Evolutionary conservation across 1,139 yeast species (phyloP).

Genomic region (Hansenula sp.): DNA sequence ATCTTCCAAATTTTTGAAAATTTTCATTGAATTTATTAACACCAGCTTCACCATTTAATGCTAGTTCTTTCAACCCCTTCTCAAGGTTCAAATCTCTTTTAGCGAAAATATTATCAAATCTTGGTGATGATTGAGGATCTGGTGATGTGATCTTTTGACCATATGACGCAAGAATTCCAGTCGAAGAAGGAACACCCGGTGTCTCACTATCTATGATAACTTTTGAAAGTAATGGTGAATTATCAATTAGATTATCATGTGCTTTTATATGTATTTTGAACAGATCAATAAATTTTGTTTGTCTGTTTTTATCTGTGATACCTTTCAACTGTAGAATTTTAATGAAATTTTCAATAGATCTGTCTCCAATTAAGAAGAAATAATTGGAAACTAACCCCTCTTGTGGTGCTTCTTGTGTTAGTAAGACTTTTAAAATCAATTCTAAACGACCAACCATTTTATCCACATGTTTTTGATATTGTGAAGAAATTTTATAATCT

Average conservation of each 20-base stretch:
- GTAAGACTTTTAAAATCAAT: slow-evolving; percentile 58
- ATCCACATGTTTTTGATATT: slow-evolving; percentile 35
- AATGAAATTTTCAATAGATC: slow-evolving; percentile 54
- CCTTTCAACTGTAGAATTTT: slow-evolving; percentile 67
- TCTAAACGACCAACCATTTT: slow-evolving; percentile 52
- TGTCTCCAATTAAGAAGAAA: slow-evolving; percentile 65
- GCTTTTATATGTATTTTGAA: slow-evolving; percentile 57
- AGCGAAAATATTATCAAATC: slow-evolving; percentile 22
- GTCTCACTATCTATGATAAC: slow-evolving; percentile 19
- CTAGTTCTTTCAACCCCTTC: slow-evolving; percentile 50
- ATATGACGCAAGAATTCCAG: slow-evolving; percentile 8
- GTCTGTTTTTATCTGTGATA: slow-evolving; percentile 38
- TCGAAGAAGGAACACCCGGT: slow-evolving; percentile 6
- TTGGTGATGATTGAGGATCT: slow-evolving; percentile 16
- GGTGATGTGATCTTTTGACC: slow-evolving; percentile 15
- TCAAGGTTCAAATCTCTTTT: slow-evolving; percentile 49
- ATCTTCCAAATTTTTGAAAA: slow-evolving; percentile 41
- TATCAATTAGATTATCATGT: slow-evolving; percentile 42
- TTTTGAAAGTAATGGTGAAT: slow-evolving; percentile 37
- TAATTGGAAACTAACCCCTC: slow-evolving; percentile 66
- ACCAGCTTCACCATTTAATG: slow-evolving; percentile 46
- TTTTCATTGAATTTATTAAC: slow-evolving; percentile 59
- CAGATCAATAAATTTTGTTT: slow-evolving; percentile 50
- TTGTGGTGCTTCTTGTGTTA: slow-evolving; percentile 61
- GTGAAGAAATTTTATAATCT: slow-evolving; percentile 11